phyloP scores from a whole-genome alignment of 768 basidiomycete genomes.

The Tulasnella sp. region DNA sequence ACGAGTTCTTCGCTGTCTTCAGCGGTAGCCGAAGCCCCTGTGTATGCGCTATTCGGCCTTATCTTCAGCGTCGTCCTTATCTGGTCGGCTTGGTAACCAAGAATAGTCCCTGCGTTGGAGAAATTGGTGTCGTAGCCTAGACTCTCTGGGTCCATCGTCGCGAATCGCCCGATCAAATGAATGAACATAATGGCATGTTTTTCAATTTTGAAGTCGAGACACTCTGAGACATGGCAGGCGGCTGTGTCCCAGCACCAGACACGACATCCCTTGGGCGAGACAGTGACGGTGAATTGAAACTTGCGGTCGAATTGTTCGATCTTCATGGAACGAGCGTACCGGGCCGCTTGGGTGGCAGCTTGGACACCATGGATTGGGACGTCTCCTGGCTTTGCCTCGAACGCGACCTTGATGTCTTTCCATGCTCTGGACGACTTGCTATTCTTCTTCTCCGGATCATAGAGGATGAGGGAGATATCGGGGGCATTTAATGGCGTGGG shows the following conservation, averaged over 20 bases:
- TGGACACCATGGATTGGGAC: not conserved
- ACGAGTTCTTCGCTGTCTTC: no score
- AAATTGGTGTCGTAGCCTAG: not conserved
- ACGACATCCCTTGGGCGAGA: not conserved
- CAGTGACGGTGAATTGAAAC: not conserved
- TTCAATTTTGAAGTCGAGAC: no score
- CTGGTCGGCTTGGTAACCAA: not conserved
- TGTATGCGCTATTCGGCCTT: no score
- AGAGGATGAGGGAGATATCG: not conserved
- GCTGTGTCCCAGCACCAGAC: not conserved
- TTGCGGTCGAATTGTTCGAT: slow-evolving; percentile 1
- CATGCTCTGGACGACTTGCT: not conserved
- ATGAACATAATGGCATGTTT: not conserved
- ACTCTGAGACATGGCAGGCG: not conserved
- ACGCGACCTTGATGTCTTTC: not conserved
- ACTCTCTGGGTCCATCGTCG: not conserved
- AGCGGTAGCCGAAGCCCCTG: no score
- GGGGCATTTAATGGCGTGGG: no score
- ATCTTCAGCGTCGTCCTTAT: no score
- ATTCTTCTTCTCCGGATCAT: not conserved
- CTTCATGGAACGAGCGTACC: not conserved
- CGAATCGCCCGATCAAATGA: not conserved
- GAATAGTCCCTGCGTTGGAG: not conserved
- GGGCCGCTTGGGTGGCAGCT: not conserved
- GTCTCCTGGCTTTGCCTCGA: not conserved